Conservation (phyloP, 768 basidiomycete species). For the Tylopilus sp. region DNA sequence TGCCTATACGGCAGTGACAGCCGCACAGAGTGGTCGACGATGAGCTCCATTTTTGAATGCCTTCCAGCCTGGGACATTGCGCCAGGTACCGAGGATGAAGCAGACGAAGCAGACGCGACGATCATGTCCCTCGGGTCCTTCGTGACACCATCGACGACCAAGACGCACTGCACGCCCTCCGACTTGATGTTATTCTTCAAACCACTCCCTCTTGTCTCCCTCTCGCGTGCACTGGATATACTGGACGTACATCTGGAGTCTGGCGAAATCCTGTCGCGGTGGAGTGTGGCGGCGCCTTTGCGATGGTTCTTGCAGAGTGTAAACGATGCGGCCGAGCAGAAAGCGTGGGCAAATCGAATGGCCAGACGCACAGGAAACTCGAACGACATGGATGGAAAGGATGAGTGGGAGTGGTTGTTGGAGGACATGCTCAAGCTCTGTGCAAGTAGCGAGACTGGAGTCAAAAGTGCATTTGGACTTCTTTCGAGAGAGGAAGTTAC, state of each 20-base stretch:
- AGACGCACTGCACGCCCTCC: slow-evolving; percentile 52
- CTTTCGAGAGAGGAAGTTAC: slow-evolving; percentile 68
- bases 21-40: slow-evolving; percentile 70
- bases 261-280: slow-evolving; percentile 86
- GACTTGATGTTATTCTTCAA: slow-evolving; percentile 82
- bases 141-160: slow-evolving; percentile 68
- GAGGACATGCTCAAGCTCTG: slow-evolving; percentile 88
- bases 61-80: slow-evolving; percentile 83
- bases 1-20: slow-evolving; percentile 81
- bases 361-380: slow-evolving; percentile 62
- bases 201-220: slow-evolving; percentile 65
- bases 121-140: slow-evolving; percentile 76
- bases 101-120: slow-evolving; percentile 79
- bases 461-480: slow-evolving; percentile 79
- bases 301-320: slow-evolving; percentile 89
- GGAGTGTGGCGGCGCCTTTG: slow-evolving; percentile 79
- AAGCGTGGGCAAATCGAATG: slow-evolving; percentile 84
- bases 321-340: slow-evolving; percentile 63
- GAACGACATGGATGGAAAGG: slow-evolving; percentile 52
- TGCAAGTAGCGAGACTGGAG: slow-evolving; percentile 54
- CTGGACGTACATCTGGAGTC: slow-evolving; percentile 93
- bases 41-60: slow-evolving; percentile 95
- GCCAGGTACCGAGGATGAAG: slow-evolving; percentile 55
- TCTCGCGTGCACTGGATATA: slow-evolving; percentile 84
- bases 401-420: slow-evolving; percentile 85